Base-by-base conservation (phyloP, 371 early-diverging fungal genomes). In the Blyttiomyces sp. region DNA sequence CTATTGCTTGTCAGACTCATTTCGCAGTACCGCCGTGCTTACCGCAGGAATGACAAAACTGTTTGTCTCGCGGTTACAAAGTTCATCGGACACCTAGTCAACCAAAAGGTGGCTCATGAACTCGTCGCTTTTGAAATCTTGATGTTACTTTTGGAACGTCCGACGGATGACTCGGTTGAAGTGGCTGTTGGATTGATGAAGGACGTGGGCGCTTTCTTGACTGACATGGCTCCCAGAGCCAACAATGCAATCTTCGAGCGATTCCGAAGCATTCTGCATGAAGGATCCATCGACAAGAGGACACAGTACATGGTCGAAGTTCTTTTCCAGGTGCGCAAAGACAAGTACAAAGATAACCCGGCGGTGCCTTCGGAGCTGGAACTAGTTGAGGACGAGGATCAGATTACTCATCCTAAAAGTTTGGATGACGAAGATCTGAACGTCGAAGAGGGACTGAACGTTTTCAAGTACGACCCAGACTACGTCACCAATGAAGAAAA, bases 231-330 rank as follows among this genome's bases (percentile, higher is more conserved):
- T 0, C 87, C 95, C 0, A 81, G 82, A 31, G 92, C 91, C 4
- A 85, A 84, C 57, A 89, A 90, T 63, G 90, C 89, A n/a, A 86
- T 93, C 32, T 96, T 91, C 74, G 97, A 97, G 59, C 84, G 93
- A 2, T 93, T 97, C 68, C 85, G 95, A 32, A 83, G 87, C 16
- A 91, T 96, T 54, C 72, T 97, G 53, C 95, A 96, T 64, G 96
- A 97, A 63, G 94, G 93, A 19, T 81, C 87, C 48, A 90, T 97
- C 45, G 94, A 96, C 63, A 92, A 91, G 66, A 88, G 98, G 61
- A 87, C 91, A 3, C 95, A 96, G 69, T 96, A 95, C 66, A 96
- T 96, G 95, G 89, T 98, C 39, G 97, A 98, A 76, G 96, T 95
- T 4, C 68, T 98, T 26, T 95, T 98, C 73, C 96, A 95, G 77